Base-by-base conservation (phyloP, 2,329 filamentous ascomycete genomes). In the Cercospora janseana region DNA sequence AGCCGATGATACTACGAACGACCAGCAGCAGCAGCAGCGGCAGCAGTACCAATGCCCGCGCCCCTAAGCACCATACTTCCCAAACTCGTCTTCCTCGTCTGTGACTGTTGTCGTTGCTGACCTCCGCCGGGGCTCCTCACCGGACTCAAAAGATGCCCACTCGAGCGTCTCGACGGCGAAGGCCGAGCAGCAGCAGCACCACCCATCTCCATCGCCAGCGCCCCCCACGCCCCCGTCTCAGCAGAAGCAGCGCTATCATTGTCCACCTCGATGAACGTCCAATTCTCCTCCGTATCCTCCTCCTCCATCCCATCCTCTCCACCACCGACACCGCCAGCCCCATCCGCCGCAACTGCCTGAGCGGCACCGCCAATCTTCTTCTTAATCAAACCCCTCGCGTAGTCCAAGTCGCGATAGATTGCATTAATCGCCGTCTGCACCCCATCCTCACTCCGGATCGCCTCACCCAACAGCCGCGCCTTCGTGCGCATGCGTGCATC, bases 401-500 rank as follows among this genome's bases (percentile, higher is more conserved):
- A 96, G 66, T 97, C 93, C 49, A 97, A 79, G 67, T 97, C 92
- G 32, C 93, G 86, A 67, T 97, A 98, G 49, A 98, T 88, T 53
- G 83, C 87, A 69, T 95, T 88, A 55, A 97, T 93, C 4, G 92
- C 93, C 4, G 79, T 87, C 40, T 86, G 83, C n/a, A 96, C 90
- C 27, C 93, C 93, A 58, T 89, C 83, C 69, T 98, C 92, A 86
- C 81, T 84, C 51, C 92, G 85, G 60, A 98, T 97, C 65, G 88
- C 82, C 71, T 93, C 86, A 9, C 93, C 93, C 16, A 98, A 70
- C 2, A 86, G 76, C 45, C 79, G 80, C 1, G 93, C 93, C 72
- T 93, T 95, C 56, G 82, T 75, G 62, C 95, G 91, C 87, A 98
- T 95, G 49, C 91, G 82, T 66, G 93, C 83, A 64, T 87, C 91